Evolutionary conservation across 768 basidiomycete genomes (phyloP), one percentile per base, ranked within the genome.

Genomic region (Kwoniella botswanensis): DNA sequence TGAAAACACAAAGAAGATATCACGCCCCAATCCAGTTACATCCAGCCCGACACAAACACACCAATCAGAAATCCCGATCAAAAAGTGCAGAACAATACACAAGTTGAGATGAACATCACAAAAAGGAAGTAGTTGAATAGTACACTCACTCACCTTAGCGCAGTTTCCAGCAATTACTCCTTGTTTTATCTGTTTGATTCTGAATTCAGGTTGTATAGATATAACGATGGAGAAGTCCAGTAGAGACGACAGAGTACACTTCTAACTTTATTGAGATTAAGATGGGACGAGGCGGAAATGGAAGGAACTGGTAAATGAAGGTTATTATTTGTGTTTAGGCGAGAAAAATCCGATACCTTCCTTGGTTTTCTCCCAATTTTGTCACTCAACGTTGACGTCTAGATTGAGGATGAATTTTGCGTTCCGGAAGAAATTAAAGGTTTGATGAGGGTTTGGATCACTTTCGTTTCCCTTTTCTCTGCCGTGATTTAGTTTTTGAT

Each of bases 121-220:
- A 58, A 58, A 58, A 26, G 57, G 26, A 24, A 56, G 35, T 35
- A 35, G 15, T 24, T 56, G 21, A 56, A 12, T 24, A 18, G 24
- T 24, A 12, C 22, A 56, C 55, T 56, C 55, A 56, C 57, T 35
- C 46, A 50, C 46, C 46, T 50, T 50, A 50, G 46, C 46, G 46
- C 46, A 50, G 46, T 50, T 50, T 18, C 46, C 46, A 50, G 12
- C 46, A 50, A 50, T 50, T 50, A 50, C 46, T 2, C 46, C 46
- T 50, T 50, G 46, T 11, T 50, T 4, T 7, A 13, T 11, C 17
- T 15, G 12, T 50, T 50, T 50, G 46, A 13, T 50, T 50, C 46
- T 50, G 2, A 50, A 50, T 15, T 18, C 46, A 50, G 18, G 46
- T 50, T 50, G 46, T 50, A 50, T 50, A 15, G 12, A 50, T 4